Evolutionary conservation across 169 alveolate genomes (phyloP).

Genomic region (Plasmodium berghei): DNA sequence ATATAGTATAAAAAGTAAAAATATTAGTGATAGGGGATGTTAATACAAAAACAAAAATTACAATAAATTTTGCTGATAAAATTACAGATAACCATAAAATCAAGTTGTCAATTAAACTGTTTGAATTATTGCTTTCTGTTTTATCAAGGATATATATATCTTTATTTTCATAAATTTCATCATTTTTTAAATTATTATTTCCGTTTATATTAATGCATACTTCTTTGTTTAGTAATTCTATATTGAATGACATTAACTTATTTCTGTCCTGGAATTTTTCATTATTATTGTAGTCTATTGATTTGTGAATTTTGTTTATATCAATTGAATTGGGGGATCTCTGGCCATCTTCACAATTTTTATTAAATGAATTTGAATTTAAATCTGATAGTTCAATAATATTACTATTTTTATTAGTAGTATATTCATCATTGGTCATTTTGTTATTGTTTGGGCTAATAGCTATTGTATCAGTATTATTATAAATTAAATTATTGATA

Average conservation of each 20-base stretch:
- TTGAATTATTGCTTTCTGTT: slow-evolving; percentile 8
- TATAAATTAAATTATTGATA: too few relatives aligned
- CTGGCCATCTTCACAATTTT: too few relatives aligned
- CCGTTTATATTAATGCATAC: slow-evolving; percentile 10
- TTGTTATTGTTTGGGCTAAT: too few relatives aligned
- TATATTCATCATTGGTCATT: too few relatives aligned
- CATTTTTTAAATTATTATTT: slow-evolving; percentile 7
- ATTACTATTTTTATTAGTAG: too few relatives aligned
- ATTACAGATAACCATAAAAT: slow-evolving; percentile 54
- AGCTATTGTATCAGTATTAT: too few relatives aligned
- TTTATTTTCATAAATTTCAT: slow-evolving; percentile 46
- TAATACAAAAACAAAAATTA: slow-evolving; percentile 28
- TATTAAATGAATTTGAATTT: too few relatives aligned
- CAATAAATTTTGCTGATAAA: slow-evolving; percentile 29
- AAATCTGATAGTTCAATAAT: too few relatives aligned
- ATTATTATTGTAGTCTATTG: too few relatives aligned
- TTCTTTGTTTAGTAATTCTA: slow-evolving; percentile 8
- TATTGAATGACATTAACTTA: slow-evolving; percentile 30
- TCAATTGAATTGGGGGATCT: too few relatives aligned
- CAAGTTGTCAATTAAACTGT: slow-evolving; percentile 10
- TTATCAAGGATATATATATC: slow-evolving; percentile 18
- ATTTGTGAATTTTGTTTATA: too few relatives aligned
- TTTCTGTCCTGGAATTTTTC: neutral
- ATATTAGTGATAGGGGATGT: slow-evolving; percentile 51
- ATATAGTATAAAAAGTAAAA: slow-evolving; percentile 25